These are phyloP conservation scores for Pisolithus thermaeus DNA, from an alignment of 1,284 basidiomycete species.

Conservation along the genomic window DNA sequence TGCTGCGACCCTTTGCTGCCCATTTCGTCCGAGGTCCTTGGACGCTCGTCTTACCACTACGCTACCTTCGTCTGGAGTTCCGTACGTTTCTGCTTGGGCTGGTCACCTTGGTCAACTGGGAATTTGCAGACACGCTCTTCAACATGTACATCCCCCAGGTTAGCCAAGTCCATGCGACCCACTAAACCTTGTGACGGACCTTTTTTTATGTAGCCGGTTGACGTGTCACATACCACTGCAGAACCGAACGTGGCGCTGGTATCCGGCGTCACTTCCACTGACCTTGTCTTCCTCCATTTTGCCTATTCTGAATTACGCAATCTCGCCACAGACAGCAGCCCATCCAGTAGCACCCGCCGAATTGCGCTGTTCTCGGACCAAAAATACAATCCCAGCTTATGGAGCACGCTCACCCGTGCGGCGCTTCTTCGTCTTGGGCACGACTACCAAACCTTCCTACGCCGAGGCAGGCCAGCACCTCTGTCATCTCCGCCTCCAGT, in stretches of 20 bases:
- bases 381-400: constrained; percentile 58
- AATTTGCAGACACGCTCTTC: constrained; percentile 53
- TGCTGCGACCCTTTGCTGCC: constrained; percentile 53
- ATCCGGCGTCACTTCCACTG: constrained; percentile 50
- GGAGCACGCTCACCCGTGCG: constrained; percentile 55
- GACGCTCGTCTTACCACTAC: constrained; percentile 45
- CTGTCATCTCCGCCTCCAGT: constrained; percentile 23
- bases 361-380: constrained; percentile 64
- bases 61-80: constrained; percentile 39
- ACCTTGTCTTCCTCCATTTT: constrained; percentile 48
- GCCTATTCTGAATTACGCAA: constrained; percentile 51
- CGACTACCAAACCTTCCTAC: constrained; percentile 57
- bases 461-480: constrained; percentile 40
- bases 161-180: constrained; percentile 5
- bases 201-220: constrained; percentile 35
- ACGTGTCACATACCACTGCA: constrained; percentile 35
- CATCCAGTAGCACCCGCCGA: constrained; percentile 38
- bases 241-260: constrained; percentile 51
- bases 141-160: constrained; percentile 48
- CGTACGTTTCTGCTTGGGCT: constrained; percentile 46
- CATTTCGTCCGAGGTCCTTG: constrained; percentile 58
- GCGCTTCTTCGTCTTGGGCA: constrained; percentile 54
- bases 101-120: constrained; percentile 52
- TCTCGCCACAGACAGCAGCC: constrained; percentile 37
- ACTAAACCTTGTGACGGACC: not conserved